Percentiles rank a stretch among this genome's conserved stretches.
Conservation (phyloP, 169 alveolate species). For the Plasmodium adleri region DNA sequence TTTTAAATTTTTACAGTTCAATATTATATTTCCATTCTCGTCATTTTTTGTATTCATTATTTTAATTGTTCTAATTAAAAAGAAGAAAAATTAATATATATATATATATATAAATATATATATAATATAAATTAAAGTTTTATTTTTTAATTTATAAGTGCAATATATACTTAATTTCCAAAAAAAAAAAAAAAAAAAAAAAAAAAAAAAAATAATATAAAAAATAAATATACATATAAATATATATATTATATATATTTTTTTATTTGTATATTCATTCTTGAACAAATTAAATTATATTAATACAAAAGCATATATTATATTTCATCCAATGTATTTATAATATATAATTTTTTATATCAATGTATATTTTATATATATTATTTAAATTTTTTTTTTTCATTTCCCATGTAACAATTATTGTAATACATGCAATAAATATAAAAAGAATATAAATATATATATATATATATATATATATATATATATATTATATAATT, state of each 20-base stretch:
- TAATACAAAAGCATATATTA: too few species aligned
- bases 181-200: too few species aligned
- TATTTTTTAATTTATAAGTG: not conserved
- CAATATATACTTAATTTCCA: too few species aligned
- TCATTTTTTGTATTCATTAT: constrained; percentile 6
- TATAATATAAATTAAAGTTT: not conserved
- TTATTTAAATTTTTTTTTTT: not conserved
- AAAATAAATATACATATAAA: too few species aligned
- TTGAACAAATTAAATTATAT: too few species aligned
- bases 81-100: not conserved
- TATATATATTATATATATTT: too few species aligned
- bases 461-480: too few species aligned
- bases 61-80: not conserved
- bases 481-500: too few species aligned
- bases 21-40: constrained; percentile 4
- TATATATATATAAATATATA: not conserved
- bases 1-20: constrained; percentile 4
- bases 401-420: not conserved
- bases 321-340: too few species aligned
- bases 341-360: not conserved
- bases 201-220: too few species aligned
- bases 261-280: too few species aligned
- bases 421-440: constrained; percentile 14
- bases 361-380: not conserved
- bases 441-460: too few species aligned